Base-by-base conservation (phyloP, 306 rosid genomes). In the Prinsepia uniflora region DNA sequence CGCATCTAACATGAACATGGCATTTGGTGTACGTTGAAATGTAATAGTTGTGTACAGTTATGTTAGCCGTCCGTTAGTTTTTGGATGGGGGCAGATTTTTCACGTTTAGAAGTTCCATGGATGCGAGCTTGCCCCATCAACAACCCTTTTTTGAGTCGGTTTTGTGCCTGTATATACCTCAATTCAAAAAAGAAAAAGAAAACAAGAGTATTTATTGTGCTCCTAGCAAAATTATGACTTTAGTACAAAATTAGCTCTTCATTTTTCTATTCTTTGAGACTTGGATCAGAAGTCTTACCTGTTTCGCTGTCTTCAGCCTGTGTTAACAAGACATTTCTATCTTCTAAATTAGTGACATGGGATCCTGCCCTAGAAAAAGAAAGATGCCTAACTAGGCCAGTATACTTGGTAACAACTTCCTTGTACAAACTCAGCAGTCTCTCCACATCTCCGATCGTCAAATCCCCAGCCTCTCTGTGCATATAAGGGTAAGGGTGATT, bases 381-480 rank as follows among this genome's bases (percentile, higher is more conserved):
- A 65, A 69, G 87, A 56, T 34, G 71, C 57, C 76, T 74, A 46
- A 83, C 82, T 6, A 86, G 44, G 45, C 56, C 75, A 50, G 87
- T 81, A 76, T 86, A 81, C 73, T 79, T 85, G 8, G 77, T 13
- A 77, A 84, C 90, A 63, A 86, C 84, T 60, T 86, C 90, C 75
- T 86, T 86, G 75, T 84, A 86, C 30, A 78, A 43, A 49, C 72
- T 55, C 41, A 89, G 72, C 72, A 89, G 59, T 40, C 74, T 75
- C 48, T 86, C 88, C 67, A 86, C 88, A 78, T 89, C 96, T 71
- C 73, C 77, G 8, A 71, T 57, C 40, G 79, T 71, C 72, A 89
- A 63, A 15, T 86, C 96, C 67, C 82, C 83, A 15, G 85, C 80
- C 71, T 83, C 78, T n/a, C 83, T 84, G 65, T 84, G 90, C 86